Percentiles rank a stretch among this genome's conserved stretches.
These are phyloP conservation scores for Penicillium canescens DNA, from an alignment of 495 filamentous ascomycete genomes.

Conservation along the genomic window DNA sequence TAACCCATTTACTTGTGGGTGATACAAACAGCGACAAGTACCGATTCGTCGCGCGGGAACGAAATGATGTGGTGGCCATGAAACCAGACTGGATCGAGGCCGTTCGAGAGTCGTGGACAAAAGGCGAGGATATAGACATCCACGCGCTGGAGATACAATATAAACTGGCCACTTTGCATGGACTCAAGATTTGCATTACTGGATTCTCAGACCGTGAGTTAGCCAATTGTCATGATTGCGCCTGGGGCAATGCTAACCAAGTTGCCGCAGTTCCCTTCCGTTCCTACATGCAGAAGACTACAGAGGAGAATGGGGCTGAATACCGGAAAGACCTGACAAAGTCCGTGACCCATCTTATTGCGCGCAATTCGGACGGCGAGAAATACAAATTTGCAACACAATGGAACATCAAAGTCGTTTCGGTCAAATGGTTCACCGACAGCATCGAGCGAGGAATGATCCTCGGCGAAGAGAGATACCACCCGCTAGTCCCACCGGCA, in stretches of 20 bases:
- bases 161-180: slow-evolving; percentile 58
- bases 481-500: slow-evolving; percentile 65
- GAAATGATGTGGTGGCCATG: slow-evolving; percentile 81
- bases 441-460: slow-evolving; percentile 91
- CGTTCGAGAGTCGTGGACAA: slow-evolving; percentile 77
- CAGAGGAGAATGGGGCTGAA: slow-evolving; percentile 68
- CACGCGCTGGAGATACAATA: slow-evolving; percentile 61
- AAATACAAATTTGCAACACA: slow-evolving; percentile 84
- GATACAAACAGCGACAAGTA: slow-evolving; percentile 88
- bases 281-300: slow-evolving; percentile 62
- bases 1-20: slow-evolving; percentile 92
- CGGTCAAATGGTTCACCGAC: slow-evolving; percentile 81
- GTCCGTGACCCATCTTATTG: slow-evolving; percentile 80
- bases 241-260: slow-evolving; percentile 8
- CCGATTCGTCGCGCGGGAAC: slow-evolving; percentile 86
- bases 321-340: slow-evolving; percentile 87
- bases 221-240: not conserved
- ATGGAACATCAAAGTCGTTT: slow-evolving; percentile 78
- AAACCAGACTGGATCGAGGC: slow-evolving; percentile 80
- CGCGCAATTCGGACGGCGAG: slow-evolving; percentile 71
- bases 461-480: slow-evolving; percentile 79
- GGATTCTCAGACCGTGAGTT: slow-evolving; percentile 82
- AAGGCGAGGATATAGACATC: slow-evolving; percentile 78
- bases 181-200: slow-evolving; percentile 80
- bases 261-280: slow-evolving; percentile 59